These are phyloP conservation scores for Paramecium primaurelia DNA, from an alignment of 73 alveolate species.

Conservation along the genomic window DNA sequence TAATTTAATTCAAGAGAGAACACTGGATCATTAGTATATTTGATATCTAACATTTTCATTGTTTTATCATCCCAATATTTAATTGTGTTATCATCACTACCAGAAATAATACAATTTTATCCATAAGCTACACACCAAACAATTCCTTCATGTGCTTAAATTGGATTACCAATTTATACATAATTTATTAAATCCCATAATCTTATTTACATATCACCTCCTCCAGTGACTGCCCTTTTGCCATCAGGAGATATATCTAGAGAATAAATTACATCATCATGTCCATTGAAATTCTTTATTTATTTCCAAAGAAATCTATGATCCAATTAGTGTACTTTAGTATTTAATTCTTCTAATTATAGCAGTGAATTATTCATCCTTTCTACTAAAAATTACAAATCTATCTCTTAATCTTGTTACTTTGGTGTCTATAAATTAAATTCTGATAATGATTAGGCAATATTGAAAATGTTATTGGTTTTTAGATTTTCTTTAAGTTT, in stretches of 20 bases:
- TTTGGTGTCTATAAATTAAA: neutral
- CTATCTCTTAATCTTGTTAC: neutral
- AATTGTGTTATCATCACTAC: slow-evolving; percentile 38
- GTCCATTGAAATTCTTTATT: neutral
- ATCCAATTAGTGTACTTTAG: neutral
- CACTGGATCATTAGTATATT: neutral
- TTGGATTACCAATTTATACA: neutral
- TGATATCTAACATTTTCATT: neutral
- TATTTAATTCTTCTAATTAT: neutral
- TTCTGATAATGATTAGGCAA: neutral
- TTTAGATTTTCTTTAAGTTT: neutral
- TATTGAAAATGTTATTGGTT: neutral
- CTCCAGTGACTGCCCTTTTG: slow-evolving; percentile 5
- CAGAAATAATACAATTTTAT: neutral
- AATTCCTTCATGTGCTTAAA: slow-evolving; percentile 28
- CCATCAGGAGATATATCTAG: neutral
- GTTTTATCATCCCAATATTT: slow-evolving; percentile 1
- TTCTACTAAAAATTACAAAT: neutral
- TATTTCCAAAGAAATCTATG: neutral
- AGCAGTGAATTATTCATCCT: neutral
- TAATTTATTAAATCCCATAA: neutral
- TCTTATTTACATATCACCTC: neutral
- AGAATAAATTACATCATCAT: neutral
- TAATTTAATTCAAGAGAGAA: neutral
- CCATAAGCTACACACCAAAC: slow-evolving; percentile 12